Conservation (phyloP, 495 filamentous ascomycete species). For the Penicillium cinerascens region DNA sequence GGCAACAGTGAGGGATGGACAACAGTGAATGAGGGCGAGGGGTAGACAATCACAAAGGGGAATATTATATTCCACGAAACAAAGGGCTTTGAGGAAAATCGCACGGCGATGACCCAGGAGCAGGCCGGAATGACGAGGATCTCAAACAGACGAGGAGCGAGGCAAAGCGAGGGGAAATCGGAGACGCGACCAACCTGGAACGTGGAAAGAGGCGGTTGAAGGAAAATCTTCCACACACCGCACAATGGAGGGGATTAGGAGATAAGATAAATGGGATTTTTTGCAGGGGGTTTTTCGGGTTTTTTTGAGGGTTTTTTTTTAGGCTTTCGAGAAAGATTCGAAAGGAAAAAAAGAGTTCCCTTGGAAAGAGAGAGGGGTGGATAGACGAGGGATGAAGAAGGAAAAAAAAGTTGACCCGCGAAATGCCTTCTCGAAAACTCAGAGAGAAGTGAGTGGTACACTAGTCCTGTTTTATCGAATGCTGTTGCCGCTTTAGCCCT, state of each 20-base stretch:
- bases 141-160: neutral
- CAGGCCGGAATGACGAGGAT: neutral
- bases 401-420: slow-evolving; percentile 41
- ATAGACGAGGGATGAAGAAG: slow-evolving; percentile 31
- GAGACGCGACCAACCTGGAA: slow-evolving; percentile 24
- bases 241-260: slow-evolving; percentile 35
- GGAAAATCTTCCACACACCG: slow-evolving; percentile 40
- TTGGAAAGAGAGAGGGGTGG: slow-evolving; percentile 43
- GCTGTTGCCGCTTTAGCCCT: neutral
- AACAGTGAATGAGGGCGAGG: slow-evolving; percentile 4
- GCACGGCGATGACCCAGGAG: slow-evolving; percentile 1
- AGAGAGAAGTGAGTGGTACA: slow-evolving; percentile 25
- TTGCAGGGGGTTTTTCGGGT: slow-evolving; percentile 28
- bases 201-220: slow-evolving; percentile 25
- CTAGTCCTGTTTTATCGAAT: slow-evolving; percentile 16
- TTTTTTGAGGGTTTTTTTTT: slow-evolving; percentile 46
- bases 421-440: slow-evolving; percentile 40
- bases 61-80: slow-evolving; percentile 14
- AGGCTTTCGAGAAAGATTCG: slow-evolving; percentile 42
- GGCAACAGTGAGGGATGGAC: neutral
- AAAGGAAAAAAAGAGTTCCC: slow-evolving; percentile 37
- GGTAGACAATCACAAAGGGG: slow-evolving; percentile 4
- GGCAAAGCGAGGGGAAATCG: neutral
- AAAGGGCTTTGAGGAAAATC: slow-evolving; percentile 17
- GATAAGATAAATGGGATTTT: slow-evolving; percentile 33